Base-by-base conservation (phyloP, 2,329 filamentous ascomycete species). In the Pseudogymnoascus sp. region DNA sequence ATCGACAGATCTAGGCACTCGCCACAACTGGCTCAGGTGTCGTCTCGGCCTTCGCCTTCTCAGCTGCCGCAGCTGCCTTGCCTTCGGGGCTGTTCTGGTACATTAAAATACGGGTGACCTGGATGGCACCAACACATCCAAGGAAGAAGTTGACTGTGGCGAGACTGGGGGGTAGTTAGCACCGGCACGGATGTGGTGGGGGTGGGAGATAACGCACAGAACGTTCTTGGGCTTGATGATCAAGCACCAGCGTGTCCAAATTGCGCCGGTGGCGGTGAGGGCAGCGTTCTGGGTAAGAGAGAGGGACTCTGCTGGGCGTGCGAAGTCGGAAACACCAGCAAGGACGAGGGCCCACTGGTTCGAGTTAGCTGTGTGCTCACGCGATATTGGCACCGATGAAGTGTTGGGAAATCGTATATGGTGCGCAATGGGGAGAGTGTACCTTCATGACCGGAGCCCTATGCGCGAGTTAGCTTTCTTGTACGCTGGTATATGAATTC, bases 161-260 rank as follows among this genome's bases (percentile, higher is more conserved):
- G 65, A 99, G 87, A 66, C 89, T 92, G 66, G 43, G 12, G 19
- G 3, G 11, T 11, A 11, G 50, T 60, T 40, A 60, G 59, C 59
- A 60, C 10, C 11, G 10, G 28, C 50, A 56, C 10, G 16, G 14
- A 43, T 69, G 8, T 62, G 60, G 31, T 61, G 64, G n/a, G 61
- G 40, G 16, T 28, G 35, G 16, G 33, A 22, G 19, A 38, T 10
- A 37, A 79, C 87, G 59, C 80, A 91, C 88, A 97, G 89, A 73
- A 92, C 80, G 82, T 99, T 99, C 78, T 87, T 87, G 64, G 95
- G 95, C 78, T 87, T 92, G 79, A 99, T 99, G 77, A 99, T 89
- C 75, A 98, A 83, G 83, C 95, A 99, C 95, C 95, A 99, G 69
- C 95, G 86, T 53, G 95, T 99, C 95, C 95, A 99, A 83, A 99